These are phyloP conservation scores for Hura crepitans DNA, from an alignment of 441 rosid species.

Conservation along the genomic window DNA sequence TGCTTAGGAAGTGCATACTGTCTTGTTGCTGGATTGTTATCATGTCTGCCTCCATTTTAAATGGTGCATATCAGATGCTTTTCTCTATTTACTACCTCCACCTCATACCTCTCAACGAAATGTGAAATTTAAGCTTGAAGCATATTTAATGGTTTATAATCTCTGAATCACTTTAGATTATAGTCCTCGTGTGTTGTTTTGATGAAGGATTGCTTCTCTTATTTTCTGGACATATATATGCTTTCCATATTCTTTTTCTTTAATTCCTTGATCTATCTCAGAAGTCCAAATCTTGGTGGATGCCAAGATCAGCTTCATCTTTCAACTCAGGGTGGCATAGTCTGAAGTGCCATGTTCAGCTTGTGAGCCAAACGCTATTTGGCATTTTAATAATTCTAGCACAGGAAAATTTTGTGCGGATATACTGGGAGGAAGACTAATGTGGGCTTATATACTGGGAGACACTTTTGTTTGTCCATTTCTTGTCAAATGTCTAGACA, in stretches of 20 bases:
- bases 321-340: conserved; percentile 47
- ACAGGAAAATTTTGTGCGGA: conserved; percentile 77
- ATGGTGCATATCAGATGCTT: conserved; percentile 69
- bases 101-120: background rate
- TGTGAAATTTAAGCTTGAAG: background rate
- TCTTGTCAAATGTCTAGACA: conserved; percentile 43
- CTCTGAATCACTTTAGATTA: background rate
- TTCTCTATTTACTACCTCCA: too few species aligned
- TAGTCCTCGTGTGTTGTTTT: background rate
- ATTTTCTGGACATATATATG: too few species aligned
- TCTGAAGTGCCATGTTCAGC: conserved; percentile 53
- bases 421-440: conserved; percentile 66
- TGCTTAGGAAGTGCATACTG: conserved; percentile 60
- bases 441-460: conserved; percentile 85
- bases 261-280: conserved; percentile 22
- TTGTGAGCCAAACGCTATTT: conserved; percentile 53
- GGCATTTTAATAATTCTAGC: conserved; percentile 58
- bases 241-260: background rate
- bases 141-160: background rate
- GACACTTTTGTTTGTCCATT: conserved; percentile 56
- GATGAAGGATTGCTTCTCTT: too few species aligned
- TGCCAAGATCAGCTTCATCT: conserved; percentile 46
- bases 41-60: conserved; percentile 53
- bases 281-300: conserved; percentile 71
- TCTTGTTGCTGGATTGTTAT: conserved; percentile 70